Percentiles rank a stretch among this genome's conserved stretches.
Evolutionary conservation across 2,329 filamentous ascomycete species (phyloP).

Genomic region (Fusarium sp.): DNA sequence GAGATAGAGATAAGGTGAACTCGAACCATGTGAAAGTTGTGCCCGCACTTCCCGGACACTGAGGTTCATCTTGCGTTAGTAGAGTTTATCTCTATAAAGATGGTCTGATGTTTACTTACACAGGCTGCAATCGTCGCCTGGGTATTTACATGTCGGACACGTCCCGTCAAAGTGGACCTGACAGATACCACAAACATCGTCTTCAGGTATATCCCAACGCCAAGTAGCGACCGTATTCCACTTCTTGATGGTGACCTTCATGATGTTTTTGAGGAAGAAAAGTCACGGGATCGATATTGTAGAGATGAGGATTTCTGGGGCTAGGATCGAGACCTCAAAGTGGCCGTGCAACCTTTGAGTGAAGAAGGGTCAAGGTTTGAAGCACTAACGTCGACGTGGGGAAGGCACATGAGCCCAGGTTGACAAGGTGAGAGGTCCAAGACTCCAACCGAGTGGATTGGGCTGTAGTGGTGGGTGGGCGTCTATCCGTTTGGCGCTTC

Average conservation of each 20-base stretch:
- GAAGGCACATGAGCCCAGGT: conserved; percentile 18
- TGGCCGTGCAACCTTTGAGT: conserved; percentile 21
- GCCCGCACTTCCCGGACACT: conserved; percentile 94
- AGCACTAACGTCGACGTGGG: conserved; percentile 12
- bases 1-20: not conserved
- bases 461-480: conserved; percentile 12
- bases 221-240: conserved; percentile 96
- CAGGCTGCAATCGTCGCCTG: conserved; percentile 92
- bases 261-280: conserved; percentile 49
- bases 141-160: conserved; percentile 97
- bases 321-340: conserved; percentile 17
- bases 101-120: conserved; percentile 62
- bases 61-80: conserved; percentile 23
- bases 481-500: conserved; percentile 10
- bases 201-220: conserved; percentile 97
- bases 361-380: conserved; percentile 21
- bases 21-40: conserved; percentile 95
- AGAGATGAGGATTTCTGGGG: not conserved
- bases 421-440: conserved; percentile 5
- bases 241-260: conserved; percentile 95
- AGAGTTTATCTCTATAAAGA: conserved; percentile 3
- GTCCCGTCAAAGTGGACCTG: conserved; percentile 98
- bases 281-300: conserved; percentile 11
- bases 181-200: conserved; percentile 98
- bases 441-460: not conserved